Evolutionary conservation across 1,284 basidiomycete species (phyloP), one percentile per base, ranked within the genome.

Genomic region (Ganoderma leucocontextum): DNA sequence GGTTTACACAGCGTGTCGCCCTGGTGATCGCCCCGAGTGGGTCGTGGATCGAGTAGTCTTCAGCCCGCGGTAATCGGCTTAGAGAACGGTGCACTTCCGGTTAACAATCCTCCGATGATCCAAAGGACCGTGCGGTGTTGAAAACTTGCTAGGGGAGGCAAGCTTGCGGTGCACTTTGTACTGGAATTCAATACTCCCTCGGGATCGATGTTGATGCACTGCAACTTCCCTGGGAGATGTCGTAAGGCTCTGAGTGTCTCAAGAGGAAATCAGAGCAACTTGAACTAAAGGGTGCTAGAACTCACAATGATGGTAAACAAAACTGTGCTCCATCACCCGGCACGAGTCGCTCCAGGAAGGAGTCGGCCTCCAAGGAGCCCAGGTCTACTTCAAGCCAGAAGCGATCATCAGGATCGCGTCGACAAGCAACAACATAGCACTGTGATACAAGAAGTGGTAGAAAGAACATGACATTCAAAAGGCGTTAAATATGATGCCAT

Each of bases 1-100:
- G 47, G 22, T 49, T 49, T 49, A 49, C 47, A 49, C 22, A 25
- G 47, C 47, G 47, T 49, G 47, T 49, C 47, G 22, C 22, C 47
- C 47, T 49, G 47, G 47, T 49, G 22, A 49, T 49, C 22, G 10
- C 10, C 4, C 47, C 47, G 47, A 49, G 22, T 49, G 8, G 47
- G 47, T 49, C 2, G 47, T 49, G 47, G 47, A 49, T 25, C 47
- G 22, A 49, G 47, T 49, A 25, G 19, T 49, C 47, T 19, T 25
- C 22, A 12, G 4, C 47, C 22, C 25, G 47, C 47, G 47, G 22
- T 49, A 25, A 49, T 49, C 47, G 47, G 47, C 10, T 25, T 25
- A 49, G 22, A 7, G 22, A 49, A 49, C 12, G 47, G 47, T 49
- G 12, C 25, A 12, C 22, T 22, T 49, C 47, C 47, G 47, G 47